phyloP scores from a whole-genome alignment of 495 filamentous ascomycete species.

The Neurospora pannonica region DNA sequence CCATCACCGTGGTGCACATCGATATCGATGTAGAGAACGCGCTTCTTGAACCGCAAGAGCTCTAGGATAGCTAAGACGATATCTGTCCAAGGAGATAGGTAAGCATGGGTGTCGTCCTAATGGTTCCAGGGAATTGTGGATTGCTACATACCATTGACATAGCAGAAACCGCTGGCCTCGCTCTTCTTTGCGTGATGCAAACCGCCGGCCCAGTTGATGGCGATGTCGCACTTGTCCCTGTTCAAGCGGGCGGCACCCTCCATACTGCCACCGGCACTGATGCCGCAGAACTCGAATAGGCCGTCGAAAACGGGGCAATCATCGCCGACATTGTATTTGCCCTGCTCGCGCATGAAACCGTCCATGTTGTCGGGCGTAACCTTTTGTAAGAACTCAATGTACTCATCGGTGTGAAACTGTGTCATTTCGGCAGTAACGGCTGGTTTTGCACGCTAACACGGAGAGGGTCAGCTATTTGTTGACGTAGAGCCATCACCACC shows the following conservation, averaged over 20 bases:
- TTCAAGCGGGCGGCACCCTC: slow-evolving; percentile 91
- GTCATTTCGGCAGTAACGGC: slow-evolving; percentile 96
- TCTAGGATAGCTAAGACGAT: slow-evolving; percentile 94
- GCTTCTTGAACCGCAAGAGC: slow-evolving; percentile 74
- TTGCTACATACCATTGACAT: slow-evolving; percentile 71
- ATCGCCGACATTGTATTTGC: slow-evolving; percentile 95
- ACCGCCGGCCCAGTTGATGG: slow-evolving; percentile 98
- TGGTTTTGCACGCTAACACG: slow-evolving; percentile 78
- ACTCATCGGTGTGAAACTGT: slow-evolving; percentile 98
- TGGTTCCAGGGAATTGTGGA: background rate
- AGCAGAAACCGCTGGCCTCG: slow-evolving; percentile 93
- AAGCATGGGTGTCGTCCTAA: background rate
- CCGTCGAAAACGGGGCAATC: slow-evolving; percentile 98
- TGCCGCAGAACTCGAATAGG: slow-evolving; percentile 95
- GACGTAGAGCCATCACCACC: background rate
- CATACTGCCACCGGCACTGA: slow-evolving; percentile 95
- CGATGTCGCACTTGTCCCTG: slow-evolving; percentile 90
- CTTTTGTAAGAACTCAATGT: slow-evolving; percentile 93
- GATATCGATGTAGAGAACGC: slow-evolving; percentile 96
- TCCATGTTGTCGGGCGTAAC: slow-evolving; percentile 99
- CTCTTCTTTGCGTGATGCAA: slow-evolving; percentile 96
- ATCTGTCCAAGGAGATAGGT: slow-evolving; percentile 42
- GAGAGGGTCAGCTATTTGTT: slow-evolving; percentile 4
- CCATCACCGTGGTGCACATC: slow-evolving; percentile 98
- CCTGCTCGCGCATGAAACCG: slow-evolving; percentile 79